A percentile compares a stretch with the other conserved stretches of the same genome.
These are phyloP conservation scores for Brassica cretica DNA, from an alignment of 345 rosid species.

Conservation along the genomic window DNA sequence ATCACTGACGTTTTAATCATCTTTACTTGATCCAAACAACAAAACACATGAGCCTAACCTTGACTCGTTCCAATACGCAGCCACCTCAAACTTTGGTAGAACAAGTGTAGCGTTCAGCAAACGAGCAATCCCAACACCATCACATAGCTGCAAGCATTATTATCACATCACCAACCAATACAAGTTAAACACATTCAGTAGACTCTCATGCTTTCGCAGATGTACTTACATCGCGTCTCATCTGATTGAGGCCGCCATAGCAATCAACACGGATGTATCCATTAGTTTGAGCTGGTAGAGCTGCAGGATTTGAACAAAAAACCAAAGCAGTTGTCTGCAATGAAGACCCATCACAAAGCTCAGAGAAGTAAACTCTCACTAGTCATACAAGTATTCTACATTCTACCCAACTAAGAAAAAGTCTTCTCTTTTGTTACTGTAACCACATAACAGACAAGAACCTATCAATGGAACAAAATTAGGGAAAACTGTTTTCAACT, in stretches of 20 bases:
- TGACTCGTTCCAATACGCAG: constrained; percentile 96
- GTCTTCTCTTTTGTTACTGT: not conserved
- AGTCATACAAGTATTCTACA: constrained; percentile 6
- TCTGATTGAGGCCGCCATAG: constrained; percentile 95
- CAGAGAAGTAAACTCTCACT: constrained; percentile 18
- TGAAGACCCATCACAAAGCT: constrained; percentile 58
- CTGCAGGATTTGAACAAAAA: constrained; percentile 70
- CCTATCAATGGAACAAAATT: not conserved
- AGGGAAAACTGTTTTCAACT: not conserved
- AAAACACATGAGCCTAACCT: constrained; percentile 42
- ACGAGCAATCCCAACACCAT: constrained; percentile 88
- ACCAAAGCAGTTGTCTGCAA: constrained; percentile 93
- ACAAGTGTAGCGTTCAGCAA: constrained; percentile 89
- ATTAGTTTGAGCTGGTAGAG: constrained; percentile 68
- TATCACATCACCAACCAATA: not conserved
- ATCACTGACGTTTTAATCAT: not conserved
- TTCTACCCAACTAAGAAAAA: not conserved
- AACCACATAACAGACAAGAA: not conserved
- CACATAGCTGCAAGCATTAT: constrained; percentile 65
- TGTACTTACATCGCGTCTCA: constrained; percentile 90
- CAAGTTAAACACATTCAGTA: not conserved
- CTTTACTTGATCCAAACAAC: not conserved
- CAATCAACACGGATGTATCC: constrained; percentile 95
- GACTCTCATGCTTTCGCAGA: not conserved
- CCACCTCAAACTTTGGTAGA: constrained; percentile 91